Base-by-base conservation (phyloP, 2,329 filamentous ascomycete genomes). In the Stylonectria norvegica region DNA sequence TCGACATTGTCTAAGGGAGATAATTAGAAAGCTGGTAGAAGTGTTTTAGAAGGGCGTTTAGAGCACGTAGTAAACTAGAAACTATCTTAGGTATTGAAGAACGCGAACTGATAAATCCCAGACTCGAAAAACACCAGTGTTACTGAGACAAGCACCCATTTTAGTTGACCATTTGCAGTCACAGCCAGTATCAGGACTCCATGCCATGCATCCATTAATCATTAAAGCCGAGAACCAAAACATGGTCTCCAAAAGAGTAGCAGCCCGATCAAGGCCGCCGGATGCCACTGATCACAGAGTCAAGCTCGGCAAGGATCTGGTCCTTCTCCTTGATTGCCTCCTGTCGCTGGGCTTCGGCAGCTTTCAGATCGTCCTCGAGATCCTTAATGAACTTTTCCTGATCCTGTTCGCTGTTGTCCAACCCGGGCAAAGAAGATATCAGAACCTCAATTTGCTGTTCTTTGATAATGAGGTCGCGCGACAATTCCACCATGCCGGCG, bases 381-480 rank as follows among this genome's bases (percentile, higher is more conserved):
- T 81, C 79, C 52, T 70, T 74, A 43, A 86, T 81, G 42, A 78
- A 76, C 49, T 76, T 72, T 58, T 86, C 76, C 63, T 94, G 88
- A 56, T 89, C 84, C 47, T 77, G 72, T 61, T 91, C 85, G 56
- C 84, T 91, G 47, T 83, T 86, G 31, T 88, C 84, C 16, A 93
- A 69, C 0, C 88, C 88, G 0, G 88, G 88, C 2, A 94, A 71
- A 16, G 76, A 78, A 12, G 81, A 84, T 42, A 91, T 86, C 34
- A 93, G 68, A 31, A 79, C 72, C 62, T 93, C 87, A 47, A 93
- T 89, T 67, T 91, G 85, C 66, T 90, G 86, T 55, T 89, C 84
- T 57, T 90, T 89, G 42, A 86, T 63, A 42, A 91, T 82, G 18
- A 93, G 71, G 59, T 91, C 87, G 47, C 79, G 77, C 25, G 86